Evolutionary conservation across 352 stramenopile genomes (phyloP).

Genomic region (Globisporangium heterothallicum): DNA sequence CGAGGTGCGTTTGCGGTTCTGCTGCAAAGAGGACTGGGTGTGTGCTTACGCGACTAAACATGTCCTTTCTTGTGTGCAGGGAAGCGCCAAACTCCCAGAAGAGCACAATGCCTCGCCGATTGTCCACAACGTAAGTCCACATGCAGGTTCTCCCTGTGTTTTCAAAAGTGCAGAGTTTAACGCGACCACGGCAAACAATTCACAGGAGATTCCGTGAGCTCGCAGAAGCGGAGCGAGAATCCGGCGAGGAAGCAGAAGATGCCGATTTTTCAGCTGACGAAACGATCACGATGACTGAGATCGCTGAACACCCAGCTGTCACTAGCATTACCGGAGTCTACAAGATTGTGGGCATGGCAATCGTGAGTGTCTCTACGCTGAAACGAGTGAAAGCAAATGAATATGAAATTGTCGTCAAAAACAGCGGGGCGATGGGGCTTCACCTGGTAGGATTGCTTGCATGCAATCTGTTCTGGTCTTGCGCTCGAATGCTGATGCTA

Average conservation of each 20-base stretch:
- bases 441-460: conserved; percentile 34
- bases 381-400: conserved; percentile 74
- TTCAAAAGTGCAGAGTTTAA: neutral
- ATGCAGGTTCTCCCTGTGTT: neutral
- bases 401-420: conserved; percentile 69
- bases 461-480: neutral
- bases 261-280: conserved; percentile 57
- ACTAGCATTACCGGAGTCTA: conserved; percentile 83
- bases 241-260: conserved; percentile 37
- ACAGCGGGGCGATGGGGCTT: conserved; percentile 56
- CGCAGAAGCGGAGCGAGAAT: conserved; percentile 29
- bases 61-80: conserved; percentile 16
- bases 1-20: conserved; percentile 26
- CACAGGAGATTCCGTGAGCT: conserved; percentile 2
- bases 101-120: conserved; percentile 27
- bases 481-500: neutral
- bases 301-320: conserved; percentile 69
- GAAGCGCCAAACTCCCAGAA: conserved; percentile 59
- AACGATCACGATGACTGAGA: conserved; percentile 55
- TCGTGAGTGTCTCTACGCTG: conserved; percentile 74
- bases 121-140: conserved; percentile 69
- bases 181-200: too few species aligned
- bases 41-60: neutral
- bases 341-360: conserved; percentile 68
- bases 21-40: neutral